A percentile compares a stretch with the other conserved stretches of the same genome.
Evolutionary conservation across 768 basidiomycete genomes (phyloP).

Genomic region (Clitopilus hobsonii): DNA sequence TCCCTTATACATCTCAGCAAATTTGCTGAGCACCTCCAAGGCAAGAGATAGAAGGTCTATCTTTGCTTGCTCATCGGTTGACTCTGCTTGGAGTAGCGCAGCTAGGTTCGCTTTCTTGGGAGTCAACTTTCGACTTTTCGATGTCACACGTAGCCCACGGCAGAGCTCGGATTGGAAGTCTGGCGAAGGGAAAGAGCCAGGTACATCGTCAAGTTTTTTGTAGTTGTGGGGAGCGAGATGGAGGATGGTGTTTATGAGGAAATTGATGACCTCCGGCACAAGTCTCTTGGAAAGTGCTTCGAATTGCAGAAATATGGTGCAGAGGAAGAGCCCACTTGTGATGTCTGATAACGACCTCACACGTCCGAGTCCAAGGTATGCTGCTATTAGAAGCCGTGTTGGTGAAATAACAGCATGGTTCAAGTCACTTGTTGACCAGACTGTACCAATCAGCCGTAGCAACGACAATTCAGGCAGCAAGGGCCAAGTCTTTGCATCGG

Average conservation of each 20-base stretch:
- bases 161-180: constrained; percentile 58
- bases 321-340: constrained; percentile 84
- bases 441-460: constrained; percentile 70
- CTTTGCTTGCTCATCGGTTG: constrained; percentile 60
- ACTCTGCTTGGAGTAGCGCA: constrained; percentile 30
- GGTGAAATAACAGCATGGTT: constrained; percentile 87
- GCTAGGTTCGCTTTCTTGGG: constrained; percentile 44
- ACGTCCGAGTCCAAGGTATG: constrained; percentile 83
- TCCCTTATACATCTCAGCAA: constrained; percentile 72
- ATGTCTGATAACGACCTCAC: constrained; percentile 74
- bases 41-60: constrained; percentile 62
- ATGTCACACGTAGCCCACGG: constrained; percentile 31
- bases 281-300: constrained; percentile 82
- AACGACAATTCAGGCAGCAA: constrained; percentile 77
- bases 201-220: constrained; percentile 40
- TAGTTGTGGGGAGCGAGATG: constrained; percentile 69
- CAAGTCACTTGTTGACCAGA: constrained; percentile 95
- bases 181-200: constrained; percentile 67
- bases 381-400: constrained; percentile 81
- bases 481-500: constrained; percentile 82
- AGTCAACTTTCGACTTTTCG: constrained; percentile 32
- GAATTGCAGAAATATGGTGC: constrained; percentile 80
- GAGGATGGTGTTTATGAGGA: constrained; percentile 65
- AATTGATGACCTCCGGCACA: constrained; percentile 87
- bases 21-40: constrained; percentile 60